Base-by-base conservation (phyloP, 2,329 filamentous ascomycete species). In the Phyllosticta paracitricarpa region DNA sequence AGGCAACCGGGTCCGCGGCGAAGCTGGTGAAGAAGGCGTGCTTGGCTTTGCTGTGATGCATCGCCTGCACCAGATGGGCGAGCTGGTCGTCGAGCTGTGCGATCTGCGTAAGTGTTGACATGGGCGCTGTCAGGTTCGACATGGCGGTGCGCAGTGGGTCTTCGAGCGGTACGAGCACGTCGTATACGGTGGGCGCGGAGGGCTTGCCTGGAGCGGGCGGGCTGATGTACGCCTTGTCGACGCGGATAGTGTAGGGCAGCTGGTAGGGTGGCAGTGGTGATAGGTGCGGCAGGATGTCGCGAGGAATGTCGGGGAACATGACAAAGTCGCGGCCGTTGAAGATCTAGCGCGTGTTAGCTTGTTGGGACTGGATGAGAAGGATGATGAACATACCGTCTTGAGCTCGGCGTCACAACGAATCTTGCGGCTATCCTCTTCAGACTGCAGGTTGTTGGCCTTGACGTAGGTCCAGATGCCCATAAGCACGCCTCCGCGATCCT, bases 401-500 rank as follows among this genome's bases (percentile, higher is more conserved):
- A 99, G 74, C 55, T 87, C 81, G 53, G 92, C 88, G 70, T 99
- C 93, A 70, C 94, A 97, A 51, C 89, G 87, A 68, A 99, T 93
- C 63, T 89, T 89, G 64, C 94, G 84, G 78, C 94, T 94, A 72
- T 99, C 94, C 63, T 97, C 93, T 65, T 96, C 92, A 71, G 97
- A 93, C 72, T 96, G 91, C 55, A 99, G 79, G 19, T 87, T 86
- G 79, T 89, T 89, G 22, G 89, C 81, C 67, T 90, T 87, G 66
- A 96, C 89, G 69, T 99, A 99, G 71, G 97, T 92, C 91, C 92
- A 99, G 33, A 99, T 83, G 14, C 89, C 92, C 81, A 95, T 89
- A 28, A 96, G 86, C 6, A 92, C 88, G 64, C 94, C 91, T 51
- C 91, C 88, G 30, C 91, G 87, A 28, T 94, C 93, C 57, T 91